Percentiles rank a stretch among this genome's conserved stretches.
phyloP scores from a whole-genome alignment of 2,329 filamentous ascomycete genomes.

The Hymenoscyphus fructigenus region DNA sequence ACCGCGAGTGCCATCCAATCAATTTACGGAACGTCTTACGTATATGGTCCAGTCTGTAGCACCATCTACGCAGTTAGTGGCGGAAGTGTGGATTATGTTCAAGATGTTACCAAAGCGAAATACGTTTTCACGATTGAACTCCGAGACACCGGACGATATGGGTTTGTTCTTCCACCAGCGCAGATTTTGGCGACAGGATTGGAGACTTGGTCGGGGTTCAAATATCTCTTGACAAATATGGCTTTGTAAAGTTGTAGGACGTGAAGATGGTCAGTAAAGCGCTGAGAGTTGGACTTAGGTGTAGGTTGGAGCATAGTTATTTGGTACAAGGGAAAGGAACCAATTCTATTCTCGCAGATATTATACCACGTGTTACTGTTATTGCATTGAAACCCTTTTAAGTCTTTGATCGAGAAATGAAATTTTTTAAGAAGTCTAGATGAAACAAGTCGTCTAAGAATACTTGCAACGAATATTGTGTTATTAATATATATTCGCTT shows the following conservation, averaged over 20 bases:
- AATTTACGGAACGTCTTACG: conserved; percentile 47
- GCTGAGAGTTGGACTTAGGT: neutral
- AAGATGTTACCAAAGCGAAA: conserved; percentile 39
- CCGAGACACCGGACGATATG: conserved; percentile 47
- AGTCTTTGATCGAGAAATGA: too few species aligned
- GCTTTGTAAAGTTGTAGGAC: neutral
- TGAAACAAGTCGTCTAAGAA: too few species aligned
- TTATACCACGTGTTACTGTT: too few species aligned
- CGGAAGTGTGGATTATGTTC: conserved; percentile 45
- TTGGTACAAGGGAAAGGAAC: too few species aligned
- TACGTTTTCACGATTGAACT: conserved; percentile 48
- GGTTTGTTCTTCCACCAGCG: conserved; percentile 48
- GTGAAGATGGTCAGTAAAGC: too few species aligned
- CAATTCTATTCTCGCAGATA: too few species aligned
- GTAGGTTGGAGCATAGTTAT: neutral
- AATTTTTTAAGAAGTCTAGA: too few species aligned
- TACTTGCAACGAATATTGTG: too few species aligned
- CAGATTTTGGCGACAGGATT: conserved; percentile 48
- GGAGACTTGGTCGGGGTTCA: conserved; percentile 47
- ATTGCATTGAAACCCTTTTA: too few species aligned
- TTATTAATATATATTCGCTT: too few species aligned
- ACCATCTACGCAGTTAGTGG: conserved; percentile 60
- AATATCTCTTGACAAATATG: conserved; percentile 27
- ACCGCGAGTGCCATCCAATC: conserved; percentile 54
- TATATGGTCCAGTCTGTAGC: conserved; percentile 51